Base-by-base conservation (phyloP, 2,329 filamentous ascomycete species). In the Blumeriella jaapii region DNA sequence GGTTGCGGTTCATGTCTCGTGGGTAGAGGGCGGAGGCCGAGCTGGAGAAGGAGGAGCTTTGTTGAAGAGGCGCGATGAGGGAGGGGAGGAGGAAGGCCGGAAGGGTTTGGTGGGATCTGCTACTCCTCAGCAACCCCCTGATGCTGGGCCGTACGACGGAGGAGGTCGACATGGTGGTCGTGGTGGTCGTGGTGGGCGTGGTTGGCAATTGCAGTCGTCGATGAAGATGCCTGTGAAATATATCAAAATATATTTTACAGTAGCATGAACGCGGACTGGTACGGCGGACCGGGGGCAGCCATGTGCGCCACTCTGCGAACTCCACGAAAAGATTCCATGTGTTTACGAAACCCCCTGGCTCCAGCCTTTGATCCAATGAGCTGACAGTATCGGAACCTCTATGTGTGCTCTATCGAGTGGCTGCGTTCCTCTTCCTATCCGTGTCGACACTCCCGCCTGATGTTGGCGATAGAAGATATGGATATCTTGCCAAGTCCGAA, bases 1-100 rank as follows among this genome's bases (percentile, higher is more conserved):
- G 81, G 42, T 74, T 64, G 46, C 71, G 77, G 65, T 84, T 95
- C 62, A 74, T 74, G 63, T 95, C 87, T 54, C 75, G 74, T 18
- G 56, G 55, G 31, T 46, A 54, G 23, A 40, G 31, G 22, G 36
- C 32, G 24, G 40, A 41, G 13, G 49, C 29, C 14, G 52, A 53
- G 32, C 46, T 55, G 14, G 55, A 56, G 44, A 59, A 59, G 31
- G 48, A 29, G 34, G 50, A 45, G 35, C 36, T 45, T 45, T 55
- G 54, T 10, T 51, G 46, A 13, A 24, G 34, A 23, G 42, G 38
- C 31, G 38, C 24, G 10, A 46, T 33, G 25, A 53, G 36, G 23
- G 50, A 50, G 1, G 56, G 54, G 7, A 56, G 43, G 33, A 58
- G 55, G 45, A 57, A 59, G 5, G 40, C 40, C 11, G 52, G 50